These are phyloP conservation scores for Kwoniella shivajii DNA, from an alignment of 1,284 basidiomycete species.

Conservation along the genomic window DNA sequence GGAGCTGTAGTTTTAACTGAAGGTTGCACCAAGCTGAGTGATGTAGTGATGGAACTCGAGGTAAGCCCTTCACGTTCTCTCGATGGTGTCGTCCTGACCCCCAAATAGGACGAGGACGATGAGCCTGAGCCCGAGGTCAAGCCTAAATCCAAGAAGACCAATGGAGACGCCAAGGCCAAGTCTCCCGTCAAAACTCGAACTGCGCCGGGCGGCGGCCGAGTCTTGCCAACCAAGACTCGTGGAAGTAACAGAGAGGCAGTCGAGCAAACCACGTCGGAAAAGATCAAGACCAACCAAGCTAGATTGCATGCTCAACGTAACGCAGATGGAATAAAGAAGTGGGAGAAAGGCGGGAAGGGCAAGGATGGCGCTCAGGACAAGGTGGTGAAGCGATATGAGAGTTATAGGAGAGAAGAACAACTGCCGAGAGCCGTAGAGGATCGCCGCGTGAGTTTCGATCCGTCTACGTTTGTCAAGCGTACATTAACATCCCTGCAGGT, in stretches of 20 bases:
- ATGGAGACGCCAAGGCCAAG: slow-evolving; percentile 31
- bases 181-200: slow-evolving; percentile 37
- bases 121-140: slow-evolving; percentile 56
- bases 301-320: slow-evolving; percentile 81
- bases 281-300: slow-evolving; percentile 83
- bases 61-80: slow-evolving; percentile 23
- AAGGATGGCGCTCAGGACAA: slow-evolving; percentile 71
- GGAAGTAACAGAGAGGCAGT: slow-evolving; percentile 73
- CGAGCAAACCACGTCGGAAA: slow-evolving; percentile 67
- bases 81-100: neutral
- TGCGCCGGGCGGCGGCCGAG: slow-evolving; percentile 65
- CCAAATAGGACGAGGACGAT: slow-evolving; percentile 34
- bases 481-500: slow-evolving; percentile 61
- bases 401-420: slow-evolving; percentile 91
- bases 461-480: neutral
- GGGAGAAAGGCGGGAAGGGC: slow-evolving; percentile 63
- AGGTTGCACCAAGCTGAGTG: slow-evolving; percentile 77
- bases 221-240: slow-evolving; percentile 79
- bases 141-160: slow-evolving; percentile 60
- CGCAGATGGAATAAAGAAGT: slow-evolving; percentile 78
- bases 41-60: slow-evolving; percentile 81
- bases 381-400: slow-evolving; percentile 92
- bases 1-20: slow-evolving; percentile 76
- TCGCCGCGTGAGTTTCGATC: slow-evolving; percentile 64
- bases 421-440: slow-evolving; percentile 78